Base-by-base conservation (phyloP, 805 yeast genomes). In the Tetrapisispora arboricola region DNA sequence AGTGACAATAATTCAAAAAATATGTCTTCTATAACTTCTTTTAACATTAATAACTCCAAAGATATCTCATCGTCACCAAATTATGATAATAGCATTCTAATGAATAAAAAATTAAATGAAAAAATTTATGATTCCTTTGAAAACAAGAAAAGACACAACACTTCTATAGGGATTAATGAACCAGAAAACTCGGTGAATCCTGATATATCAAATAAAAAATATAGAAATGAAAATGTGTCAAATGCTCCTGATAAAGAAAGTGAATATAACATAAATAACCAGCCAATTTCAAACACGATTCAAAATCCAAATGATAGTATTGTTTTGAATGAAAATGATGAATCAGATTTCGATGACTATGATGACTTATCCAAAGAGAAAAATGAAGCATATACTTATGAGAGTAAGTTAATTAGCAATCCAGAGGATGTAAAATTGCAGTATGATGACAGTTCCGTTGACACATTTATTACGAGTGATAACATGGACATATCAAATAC, bases 401-500 rank as follows among this genome's bases (percentile, higher is more conserved):
- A 40, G 11, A 39, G 35, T 31, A 44, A 41, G 18, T 56, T 54
- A 25, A 55, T 54, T 24, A n/a, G 13, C 11, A 34, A 25, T n/a
- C 9, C 18, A 15, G 22, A 24, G 11, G 48, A 55, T 28, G 53
- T 17, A 10, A 30, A 27, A 8, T 19, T 49, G 16, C 60, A 57
- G 27, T 50, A 56, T 8, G 59, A 54, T 38, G 49, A 54, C 28
- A 55, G 58, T 39, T 54, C 60, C 1, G 60, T 57, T 12, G 50
- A 49, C 15, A 46, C 56, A 17, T 34, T 34, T 17, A 24, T 34
- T 10, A 34, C 37, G 10, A 22, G 26, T 13, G 22, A 34, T 18
- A 24, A 30, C 13, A 18, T 18, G n/a, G 6, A 5, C 4, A 8
- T 13, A 10, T 18, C 33, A 11, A 30, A 30, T 9, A n/a, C n/a